Conservation (phyloP, 192 early-diverging fungal genomes). For the Coemansia sp. region DNA sequence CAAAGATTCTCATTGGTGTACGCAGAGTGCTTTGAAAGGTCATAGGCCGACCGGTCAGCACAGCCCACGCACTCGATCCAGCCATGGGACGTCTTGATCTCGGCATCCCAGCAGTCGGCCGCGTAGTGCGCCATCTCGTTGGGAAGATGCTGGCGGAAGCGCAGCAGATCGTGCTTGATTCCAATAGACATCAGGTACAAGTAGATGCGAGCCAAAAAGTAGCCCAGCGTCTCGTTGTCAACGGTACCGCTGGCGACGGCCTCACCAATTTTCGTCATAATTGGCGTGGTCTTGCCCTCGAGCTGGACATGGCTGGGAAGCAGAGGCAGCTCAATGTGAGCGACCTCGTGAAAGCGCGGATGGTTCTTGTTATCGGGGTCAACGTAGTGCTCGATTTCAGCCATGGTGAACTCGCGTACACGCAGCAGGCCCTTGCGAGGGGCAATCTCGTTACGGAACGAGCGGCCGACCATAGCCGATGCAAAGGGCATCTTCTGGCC, state of each 20-base stretch:
- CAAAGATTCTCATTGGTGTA: constrained; percentile 92
- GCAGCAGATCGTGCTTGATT: constrained; percentile 80
- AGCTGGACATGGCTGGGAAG: constrained; percentile 80
- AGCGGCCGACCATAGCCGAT: constrained; percentile 95
- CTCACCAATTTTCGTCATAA: constrained; percentile 82
- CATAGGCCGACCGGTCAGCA: constrained; percentile 98
- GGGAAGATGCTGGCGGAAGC: constrained; percentile 98
- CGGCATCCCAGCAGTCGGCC: constrained; percentile 98
- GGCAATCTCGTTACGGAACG: constrained; percentile 99
- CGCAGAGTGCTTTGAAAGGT: constrained; percentile 89
- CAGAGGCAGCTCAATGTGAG: constrained; percentile 74
- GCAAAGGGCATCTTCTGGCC: constrained; percentile 99
- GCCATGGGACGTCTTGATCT: constrained; percentile 92
- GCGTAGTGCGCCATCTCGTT: constrained; percentile 99
- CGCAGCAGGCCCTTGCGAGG: constrained; percentile 93
- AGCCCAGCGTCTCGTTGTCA: constrained; percentile 98
- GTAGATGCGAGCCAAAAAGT: constrained; percentile 96
- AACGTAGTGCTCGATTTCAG: constrained; percentile 99
- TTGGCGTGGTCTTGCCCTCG: constrained; percentile 70
- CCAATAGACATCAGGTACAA: constrained; percentile 90
- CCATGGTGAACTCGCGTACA: constrained; percentile 98
- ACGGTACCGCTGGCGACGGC: constrained; percentile 86
- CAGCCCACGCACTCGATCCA: constrained; percentile 99
- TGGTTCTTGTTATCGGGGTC: constrained; percentile 94
- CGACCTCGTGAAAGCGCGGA: constrained; percentile 86